Evolutionary conservation across 495 filamentous ascomycete species (phyloP).

Genomic region (Xylaria longipes): DNA sequence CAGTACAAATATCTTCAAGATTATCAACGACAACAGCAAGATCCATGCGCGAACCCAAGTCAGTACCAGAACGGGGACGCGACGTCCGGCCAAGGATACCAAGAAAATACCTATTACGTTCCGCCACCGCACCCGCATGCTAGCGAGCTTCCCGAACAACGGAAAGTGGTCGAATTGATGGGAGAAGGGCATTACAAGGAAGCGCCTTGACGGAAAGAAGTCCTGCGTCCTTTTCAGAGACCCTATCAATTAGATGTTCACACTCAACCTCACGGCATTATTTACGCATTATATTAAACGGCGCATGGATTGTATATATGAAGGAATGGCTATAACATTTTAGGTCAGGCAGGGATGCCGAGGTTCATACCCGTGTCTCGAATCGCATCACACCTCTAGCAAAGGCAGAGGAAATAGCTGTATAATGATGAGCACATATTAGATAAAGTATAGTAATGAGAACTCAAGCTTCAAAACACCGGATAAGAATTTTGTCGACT

Average conservation of each 20-base stretch:
- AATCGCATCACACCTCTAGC: background rate
- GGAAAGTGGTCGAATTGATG: conserved; percentile 33
- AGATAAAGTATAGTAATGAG: conserved; percentile 2
- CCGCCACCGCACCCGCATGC: conserved; percentile 16
- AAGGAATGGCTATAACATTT: background rate
- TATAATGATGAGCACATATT: background rate
- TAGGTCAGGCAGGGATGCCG: background rate
- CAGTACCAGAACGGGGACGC: background rate
- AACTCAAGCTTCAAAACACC: background rate
- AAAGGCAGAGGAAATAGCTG: background rate
- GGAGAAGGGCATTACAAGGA: conserved; percentile 38
- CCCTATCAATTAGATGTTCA: background rate
- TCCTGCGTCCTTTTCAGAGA: background rate
- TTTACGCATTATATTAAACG: conserved; percentile 7
- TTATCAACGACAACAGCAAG: conserved; percentile 1
- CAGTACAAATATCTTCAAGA: conserved; percentile 20
- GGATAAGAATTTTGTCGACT: too few relatives aligned
- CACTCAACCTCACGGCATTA: too few relatives aligned
- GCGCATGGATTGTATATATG: background rate
- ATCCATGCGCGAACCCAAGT: background rate
- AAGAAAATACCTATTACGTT: conserved; percentile 6
- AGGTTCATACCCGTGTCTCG: background rate
- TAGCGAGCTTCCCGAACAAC: conserved; percentile 29
- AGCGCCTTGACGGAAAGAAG: conserved; percentile 19
- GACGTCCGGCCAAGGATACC: background rate